A percentile compares a stretch with the other conserved stretches of the same genome.
phyloP scores from a whole-genome alignment of 148 eudicot genomes.

The Camellia japonica region DNA sequence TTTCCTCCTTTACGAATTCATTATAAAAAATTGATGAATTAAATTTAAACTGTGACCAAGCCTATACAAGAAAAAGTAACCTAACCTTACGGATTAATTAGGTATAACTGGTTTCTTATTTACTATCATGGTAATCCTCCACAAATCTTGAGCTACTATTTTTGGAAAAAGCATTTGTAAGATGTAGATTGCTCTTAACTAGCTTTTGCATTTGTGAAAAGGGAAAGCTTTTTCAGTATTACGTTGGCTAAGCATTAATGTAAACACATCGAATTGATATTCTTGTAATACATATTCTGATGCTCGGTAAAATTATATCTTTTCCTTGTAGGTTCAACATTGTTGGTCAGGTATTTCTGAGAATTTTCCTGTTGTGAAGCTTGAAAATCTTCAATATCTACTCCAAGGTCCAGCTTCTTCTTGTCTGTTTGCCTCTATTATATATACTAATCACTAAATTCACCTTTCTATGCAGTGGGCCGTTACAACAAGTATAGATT shows the following conservation, averaged over 20 bases:
- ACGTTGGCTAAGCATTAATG: not conserved
- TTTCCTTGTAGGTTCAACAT: conserved; percentile 85
- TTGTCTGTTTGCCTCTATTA: not conserved
- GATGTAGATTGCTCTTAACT: not conserved
- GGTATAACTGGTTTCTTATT: not conserved
- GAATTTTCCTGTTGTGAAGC: conserved; percentile 10
- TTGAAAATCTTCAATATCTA: conserved; percentile 13
- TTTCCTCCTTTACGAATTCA: not conserved
- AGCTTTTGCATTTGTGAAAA: not conserved
- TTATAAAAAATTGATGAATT: not conserved
- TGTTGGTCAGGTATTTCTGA: conserved; percentile 80
- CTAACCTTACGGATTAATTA: not conserved
- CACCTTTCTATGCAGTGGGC: conserved; percentile 80
- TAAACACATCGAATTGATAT: not conserved
- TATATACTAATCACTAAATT: conserved; percentile 4
- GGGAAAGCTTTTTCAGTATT: not conserved
- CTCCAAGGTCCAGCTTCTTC: conserved; percentile 6
- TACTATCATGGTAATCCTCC: not conserved
- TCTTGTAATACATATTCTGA: not conserved
- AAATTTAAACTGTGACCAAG: not conserved
- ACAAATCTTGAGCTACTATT: not conserved
- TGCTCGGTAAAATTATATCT: not conserved
- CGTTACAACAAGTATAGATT: conserved; percentile 85
- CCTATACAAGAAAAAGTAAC: not conserved
- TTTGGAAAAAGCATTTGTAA: conserved; percentile 4